These are phyloP conservation scores for Syzygium syzygioides DNA, from an alignment of 441 rosid species.

Conservation along the genomic window DNA sequence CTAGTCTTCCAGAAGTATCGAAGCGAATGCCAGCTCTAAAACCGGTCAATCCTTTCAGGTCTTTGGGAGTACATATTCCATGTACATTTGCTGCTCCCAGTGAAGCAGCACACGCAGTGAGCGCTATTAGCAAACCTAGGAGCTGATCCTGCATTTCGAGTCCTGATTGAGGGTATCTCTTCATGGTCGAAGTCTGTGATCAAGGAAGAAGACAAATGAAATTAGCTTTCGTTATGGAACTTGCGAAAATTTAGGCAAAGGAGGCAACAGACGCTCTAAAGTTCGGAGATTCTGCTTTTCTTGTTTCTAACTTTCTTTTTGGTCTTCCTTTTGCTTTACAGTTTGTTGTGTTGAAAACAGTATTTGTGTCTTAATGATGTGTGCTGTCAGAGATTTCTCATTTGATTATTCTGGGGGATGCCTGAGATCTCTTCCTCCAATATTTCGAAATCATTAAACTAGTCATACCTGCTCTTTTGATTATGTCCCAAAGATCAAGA, in stretches of 20 bases:
- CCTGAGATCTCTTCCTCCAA: constrained; percentile 6
- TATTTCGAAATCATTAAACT: neutral
- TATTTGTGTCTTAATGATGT: constrained; percentile 26
- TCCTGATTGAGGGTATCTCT: neutral
- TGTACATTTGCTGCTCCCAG: constrained; percentile 3
- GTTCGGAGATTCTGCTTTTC: constrained; percentile 8
- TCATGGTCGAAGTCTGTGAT: neutral
- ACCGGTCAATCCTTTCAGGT: constrained; percentile 32
- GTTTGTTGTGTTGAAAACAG: constrained; percentile 34
- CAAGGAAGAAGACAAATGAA: neutral
- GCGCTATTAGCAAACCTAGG: constrained; percentile 3
- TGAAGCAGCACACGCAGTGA: constrained; percentile 8
- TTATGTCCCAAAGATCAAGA: constrained; percentile 15
- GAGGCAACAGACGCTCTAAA: neutral
- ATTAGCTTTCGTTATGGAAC: neutral
- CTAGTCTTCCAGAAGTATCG: constrained; percentile 39
- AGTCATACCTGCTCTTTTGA: constrained; percentile 5
- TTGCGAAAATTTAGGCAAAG: neutral
- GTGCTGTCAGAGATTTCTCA: neutral
- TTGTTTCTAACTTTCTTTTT: neutral
- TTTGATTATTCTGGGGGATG: constrained; percentile 1
- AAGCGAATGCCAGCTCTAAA: constrained; percentile 32
- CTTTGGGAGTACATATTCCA: constrained; percentile 24
- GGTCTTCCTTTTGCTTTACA: constrained; percentile 17
- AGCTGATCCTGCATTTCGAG: constrained; percentile 24